Base-by-base conservation (phyloP, 2,329 filamentous ascomycete genomes). In the Calonectria montana region DNA sequence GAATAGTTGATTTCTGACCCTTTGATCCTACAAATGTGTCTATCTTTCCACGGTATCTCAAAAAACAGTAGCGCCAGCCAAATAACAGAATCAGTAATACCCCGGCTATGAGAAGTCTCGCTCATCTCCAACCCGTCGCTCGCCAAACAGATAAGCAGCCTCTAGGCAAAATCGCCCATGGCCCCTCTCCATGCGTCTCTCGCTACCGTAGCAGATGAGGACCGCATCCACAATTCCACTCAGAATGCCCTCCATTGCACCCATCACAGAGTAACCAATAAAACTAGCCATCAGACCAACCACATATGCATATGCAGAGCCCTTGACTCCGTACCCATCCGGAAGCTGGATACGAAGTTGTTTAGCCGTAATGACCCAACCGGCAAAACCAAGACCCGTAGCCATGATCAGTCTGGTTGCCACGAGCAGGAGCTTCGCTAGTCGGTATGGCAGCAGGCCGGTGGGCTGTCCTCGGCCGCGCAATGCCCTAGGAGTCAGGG, bases 281-380 rank as follows among this genome's bases (percentile, higher is more conserved):
- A 96, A 95, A 72, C 94, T 95, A 18, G 97, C 97, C 76, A 98
- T 93, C 74, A 99, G 83, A 12, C 96, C 97, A 25, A 99, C 94
- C 2, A 98, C 91, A 80, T 98, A 99, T 2, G 96, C 97, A 82
- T 99, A 99, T 27, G 97, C 88, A 78, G 95, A 98, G 10, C 97
- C 97, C 55, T 91, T 91, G 63, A 93, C 81, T 0, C 90, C 89
- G 64, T 83, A 76, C 2, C 88, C 88, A 45, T 86, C 88, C 69
- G 83, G 91, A 71, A 85, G 84, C 80, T 85, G 86, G 23, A 97
- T 86, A 64, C 89, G 87, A 4, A 98, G 87, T 83, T 94, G 92
- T 74, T 94, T 92, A 13, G 97, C 96, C 41, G 96, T 97, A 57
- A 94, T 94, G 10, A 98, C 94, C 97, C 97, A 99, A n/a, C 95